phyloP scores from a whole-genome alignment of 2,329 filamentous ascomycete species.

The Xylariaceae sp. region DNA sequence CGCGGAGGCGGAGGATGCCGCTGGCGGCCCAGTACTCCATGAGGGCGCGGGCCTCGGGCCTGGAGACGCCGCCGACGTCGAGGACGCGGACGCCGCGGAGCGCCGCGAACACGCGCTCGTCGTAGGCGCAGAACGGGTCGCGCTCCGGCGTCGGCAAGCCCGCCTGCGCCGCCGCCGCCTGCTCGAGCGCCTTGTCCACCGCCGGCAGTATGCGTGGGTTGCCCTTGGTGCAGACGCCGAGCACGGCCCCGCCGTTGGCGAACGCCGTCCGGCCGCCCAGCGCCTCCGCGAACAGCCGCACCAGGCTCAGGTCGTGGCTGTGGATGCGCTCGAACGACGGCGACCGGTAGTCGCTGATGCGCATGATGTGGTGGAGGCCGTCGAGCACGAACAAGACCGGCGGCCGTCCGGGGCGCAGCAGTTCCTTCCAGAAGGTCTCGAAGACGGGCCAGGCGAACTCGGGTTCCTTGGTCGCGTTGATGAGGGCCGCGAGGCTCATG shows the following conservation, averaged over 20 bases:
- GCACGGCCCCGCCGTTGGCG: constrained; percentile 75
- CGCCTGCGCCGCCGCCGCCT: constrained; percentile 50
- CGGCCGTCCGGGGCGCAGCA: constrained; percentile 54
- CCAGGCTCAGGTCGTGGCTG: constrained; percentile 78
- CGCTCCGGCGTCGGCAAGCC: constrained; percentile 40
- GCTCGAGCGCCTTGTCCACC: constrained; percentile 68
- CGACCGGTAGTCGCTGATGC: constrained; percentile 72
- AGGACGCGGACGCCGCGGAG: constrained; percentile 55
- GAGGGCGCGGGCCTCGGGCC: constrained; percentile 73
- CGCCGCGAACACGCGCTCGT: constrained; percentile 57
- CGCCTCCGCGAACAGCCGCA: constrained; percentile 74
- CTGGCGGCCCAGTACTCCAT: constrained; percentile 95
- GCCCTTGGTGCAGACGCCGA: constrained; percentile 74
- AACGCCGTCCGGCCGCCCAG: constrained; percentile 62
- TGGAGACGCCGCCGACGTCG: constrained; percentile 69
- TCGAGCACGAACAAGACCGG: constrained; percentile 77
- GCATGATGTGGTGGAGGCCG: constrained; percentile 80
- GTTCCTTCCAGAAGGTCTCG: constrained; percentile 78
- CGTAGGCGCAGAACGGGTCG: constrained; percentile 61
- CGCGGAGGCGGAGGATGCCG: constrained; percentile 71
- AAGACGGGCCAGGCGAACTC: constrained; percentile 82
- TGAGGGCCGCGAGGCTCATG: constrained; percentile 68
- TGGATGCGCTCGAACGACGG: constrained; percentile 76
- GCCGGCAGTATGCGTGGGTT: constrained; percentile 68
- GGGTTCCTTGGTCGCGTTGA: constrained; percentile 71